Evolutionary conservation across 441 rosid genomes (phyloP).

Genomic region (Omphalea diandra): DNA sequence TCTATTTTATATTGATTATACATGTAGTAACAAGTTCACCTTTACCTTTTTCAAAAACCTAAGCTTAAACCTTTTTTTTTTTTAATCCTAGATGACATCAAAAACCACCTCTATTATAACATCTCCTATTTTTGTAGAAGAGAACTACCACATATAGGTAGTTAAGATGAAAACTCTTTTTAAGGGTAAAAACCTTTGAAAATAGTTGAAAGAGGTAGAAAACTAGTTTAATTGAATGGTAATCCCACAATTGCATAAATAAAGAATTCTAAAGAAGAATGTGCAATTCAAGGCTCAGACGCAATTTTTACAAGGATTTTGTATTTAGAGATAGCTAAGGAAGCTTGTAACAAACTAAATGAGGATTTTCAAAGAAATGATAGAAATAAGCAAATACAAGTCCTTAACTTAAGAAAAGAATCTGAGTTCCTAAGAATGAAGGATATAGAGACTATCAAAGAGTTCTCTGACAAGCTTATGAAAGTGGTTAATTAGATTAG

Average conservation of each 20-base stretch:
- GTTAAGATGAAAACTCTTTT: not conserved
- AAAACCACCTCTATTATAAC: too few species aligned
- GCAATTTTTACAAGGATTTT: not conserved
- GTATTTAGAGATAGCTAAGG: not conserved
- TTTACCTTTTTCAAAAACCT: too few species aligned
- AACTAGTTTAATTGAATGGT: not conserved
- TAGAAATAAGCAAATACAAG: not conserved
- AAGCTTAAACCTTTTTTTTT: too few species aligned
- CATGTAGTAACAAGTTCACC: too few species aligned
- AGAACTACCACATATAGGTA: not conserved
- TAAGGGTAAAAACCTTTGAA: not conserved
- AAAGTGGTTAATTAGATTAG: not conserved
- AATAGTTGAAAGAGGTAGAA: not conserved
- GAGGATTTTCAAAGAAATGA: not conserved
- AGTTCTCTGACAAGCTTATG: not conserved
- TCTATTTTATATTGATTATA: too few species aligned
- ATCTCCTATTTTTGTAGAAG: not conserved
- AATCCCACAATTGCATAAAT: not conserved
- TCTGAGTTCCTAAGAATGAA: too few species aligned
- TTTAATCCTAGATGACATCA: too few species aligned
- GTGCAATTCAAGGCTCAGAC: not conserved
- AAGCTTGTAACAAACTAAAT: not conserved
- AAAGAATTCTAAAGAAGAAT: not conserved
- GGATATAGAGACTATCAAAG: not conserved
- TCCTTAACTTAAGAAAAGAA: not conserved